Conservation (phyloP, 768 basidiomycete species). For the Trametes coccinea region DNA sequence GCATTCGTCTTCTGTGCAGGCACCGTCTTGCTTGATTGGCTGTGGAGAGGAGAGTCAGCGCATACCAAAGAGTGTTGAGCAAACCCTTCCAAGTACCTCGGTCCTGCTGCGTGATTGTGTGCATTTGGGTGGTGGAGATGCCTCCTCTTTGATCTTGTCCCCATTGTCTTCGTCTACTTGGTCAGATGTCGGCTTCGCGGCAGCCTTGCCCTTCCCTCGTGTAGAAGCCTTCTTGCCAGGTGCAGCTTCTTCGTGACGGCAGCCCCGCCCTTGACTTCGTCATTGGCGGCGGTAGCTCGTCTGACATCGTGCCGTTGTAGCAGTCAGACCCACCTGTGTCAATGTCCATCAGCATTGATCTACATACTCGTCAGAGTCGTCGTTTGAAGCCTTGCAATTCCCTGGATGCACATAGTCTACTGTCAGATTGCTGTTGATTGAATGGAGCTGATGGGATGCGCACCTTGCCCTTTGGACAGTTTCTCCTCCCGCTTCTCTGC, state of each 20-base stretch:
- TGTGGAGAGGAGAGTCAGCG: conserved; percentile 17
- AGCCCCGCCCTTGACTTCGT: no score
- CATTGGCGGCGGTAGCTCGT: conserved; percentile 41
- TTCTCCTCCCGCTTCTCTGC: conserved; percentile 44
- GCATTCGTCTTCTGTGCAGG: conserved; percentile 45
- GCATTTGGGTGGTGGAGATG: conserved; percentile 50
- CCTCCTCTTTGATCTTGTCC: conserved; percentile 54
- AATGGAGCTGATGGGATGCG: conserved; percentile 1
- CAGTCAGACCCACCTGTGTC: conserved; percentile 59
- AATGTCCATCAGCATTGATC: conserved; percentile 83
- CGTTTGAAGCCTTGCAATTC: conserved; percentile 47
- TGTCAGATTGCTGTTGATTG: not conserved
- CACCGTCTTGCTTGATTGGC: conserved; percentile 42
- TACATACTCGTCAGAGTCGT: conserved; percentile 57
- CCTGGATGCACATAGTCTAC: not conserved
- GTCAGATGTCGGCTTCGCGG: conserved; percentile 44
- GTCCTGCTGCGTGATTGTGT: conserved; percentile 63
- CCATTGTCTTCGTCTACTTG: conserved; percentile 63
- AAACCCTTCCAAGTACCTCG: conserved; percentile 46
- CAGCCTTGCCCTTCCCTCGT: conserved; percentile 47
- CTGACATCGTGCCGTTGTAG: conserved; percentile 50
- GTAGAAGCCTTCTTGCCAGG: conserved; percentile 39
- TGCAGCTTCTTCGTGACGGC: conserved; percentile 35
- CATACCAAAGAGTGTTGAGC: not conserved
- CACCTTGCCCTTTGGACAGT: conserved; percentile 47